Evolutionary conservation across 2,329 filamentous ascomycete genomes (phyloP).

Genomic region (Colletotrichum plurivorum): DNA sequence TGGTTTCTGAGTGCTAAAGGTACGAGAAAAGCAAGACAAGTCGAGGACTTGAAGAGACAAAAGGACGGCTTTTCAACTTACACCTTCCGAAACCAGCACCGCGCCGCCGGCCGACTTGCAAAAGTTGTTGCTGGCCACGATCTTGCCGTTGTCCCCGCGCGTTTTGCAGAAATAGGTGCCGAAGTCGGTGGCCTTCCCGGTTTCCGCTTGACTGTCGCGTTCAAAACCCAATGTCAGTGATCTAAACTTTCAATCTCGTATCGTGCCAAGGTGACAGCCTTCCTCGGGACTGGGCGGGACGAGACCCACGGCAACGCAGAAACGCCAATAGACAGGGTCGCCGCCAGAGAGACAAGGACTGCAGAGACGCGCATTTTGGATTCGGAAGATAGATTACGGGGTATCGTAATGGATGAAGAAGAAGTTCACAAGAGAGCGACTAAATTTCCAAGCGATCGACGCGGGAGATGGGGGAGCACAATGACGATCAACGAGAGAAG

Average conservation of each 20-base stretch:
- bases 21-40: background rate
- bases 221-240: background rate
- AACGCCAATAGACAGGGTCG: background rate
- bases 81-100: background rate
- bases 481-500: background rate
- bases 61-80: background rate
- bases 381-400: background rate
- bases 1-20: background rate
- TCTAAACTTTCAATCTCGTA: no score
- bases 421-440: background rate
- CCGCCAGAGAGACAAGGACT: background rate
- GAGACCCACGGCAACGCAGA: background rate
- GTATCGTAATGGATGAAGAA: background rate
- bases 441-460: background rate
- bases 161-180: constrained; percentile 17
- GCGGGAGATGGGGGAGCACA: background rate
- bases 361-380: background rate
- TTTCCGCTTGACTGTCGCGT: background rate
- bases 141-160: background rate
- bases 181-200: background rate
- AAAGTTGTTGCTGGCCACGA: constrained; percentile 14
- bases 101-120: constrained; percentile 3
- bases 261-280: background rate
- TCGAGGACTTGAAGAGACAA: no score
- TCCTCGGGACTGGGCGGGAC: background rate